Evolutionary conservation across 495 filamentous ascomycete species (phyloP).

Genomic region (Penicillium diatomitis): DNA sequence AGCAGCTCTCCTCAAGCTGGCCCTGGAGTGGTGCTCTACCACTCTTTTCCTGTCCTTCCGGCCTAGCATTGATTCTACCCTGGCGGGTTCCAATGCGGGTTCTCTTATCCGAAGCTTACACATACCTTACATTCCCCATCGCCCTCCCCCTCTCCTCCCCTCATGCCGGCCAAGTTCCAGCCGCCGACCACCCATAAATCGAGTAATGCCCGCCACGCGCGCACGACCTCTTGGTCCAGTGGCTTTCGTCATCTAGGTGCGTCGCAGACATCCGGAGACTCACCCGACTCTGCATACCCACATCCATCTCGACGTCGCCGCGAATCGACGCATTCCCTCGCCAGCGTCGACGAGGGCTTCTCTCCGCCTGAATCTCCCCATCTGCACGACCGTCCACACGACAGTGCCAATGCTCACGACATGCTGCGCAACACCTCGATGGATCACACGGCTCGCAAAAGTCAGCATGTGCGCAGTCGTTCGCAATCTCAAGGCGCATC

Average conservation of each 20-base stretch:
- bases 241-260: constrained; percentile 22
- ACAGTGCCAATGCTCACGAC: constrained; percentile 15
- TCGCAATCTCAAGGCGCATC: constrained; percentile 25
- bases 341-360: constrained; percentile 28
- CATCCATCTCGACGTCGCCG: constrained; percentile 25
- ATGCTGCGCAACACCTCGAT: constrained; percentile 30
- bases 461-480: constrained; percentile 26
- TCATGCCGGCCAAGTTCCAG: constrained; percentile 17
- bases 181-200: constrained; percentile 13
- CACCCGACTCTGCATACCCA: constrained; percentile 16
- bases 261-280: constrained; percentile 18
- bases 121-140: too few relatives aligned
- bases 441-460: constrained; percentile 19
- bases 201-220: constrained; percentile 32
- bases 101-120: too few relatives aligned
- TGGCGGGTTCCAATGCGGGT: too few relatives aligned
- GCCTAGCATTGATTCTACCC: too few relatives aligned
- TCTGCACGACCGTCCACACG: background rate
- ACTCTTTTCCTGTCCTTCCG: too few relatives aligned
- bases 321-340: constrained; percentile 30
- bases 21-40: too few relatives aligned
- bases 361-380: constrained; percentile 18
- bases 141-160: constrained; percentile 4
- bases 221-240: constrained; percentile 34
- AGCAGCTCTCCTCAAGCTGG: background rate